A percentile compares a stretch with the other conserved stretches of the same genome.
phyloP scores from a whole-genome alignment of 2,329 filamentous ascomycete species.

The Trichophyton benhamiae region DNA sequence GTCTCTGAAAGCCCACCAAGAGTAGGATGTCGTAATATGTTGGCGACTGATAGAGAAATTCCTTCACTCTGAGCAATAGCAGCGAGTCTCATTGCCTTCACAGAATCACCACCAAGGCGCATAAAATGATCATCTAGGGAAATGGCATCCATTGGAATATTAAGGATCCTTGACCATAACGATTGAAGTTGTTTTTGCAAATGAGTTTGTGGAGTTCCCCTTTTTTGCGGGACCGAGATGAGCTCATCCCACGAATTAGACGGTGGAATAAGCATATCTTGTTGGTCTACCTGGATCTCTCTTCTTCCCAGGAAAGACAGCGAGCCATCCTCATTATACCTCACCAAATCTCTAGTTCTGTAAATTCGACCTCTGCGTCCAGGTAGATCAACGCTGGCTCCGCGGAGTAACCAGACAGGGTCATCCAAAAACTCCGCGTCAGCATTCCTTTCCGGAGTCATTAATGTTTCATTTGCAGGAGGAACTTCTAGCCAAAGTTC shows the following conservation, averaged over 20 bases:
- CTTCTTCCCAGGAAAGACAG: slow-evolving; percentile 16
- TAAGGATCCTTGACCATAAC: slow-evolving; percentile 9
- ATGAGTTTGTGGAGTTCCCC: not conserved
- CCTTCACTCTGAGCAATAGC: slow-evolving; percentile 13
- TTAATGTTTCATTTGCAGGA: slow-evolving; percentile 26
- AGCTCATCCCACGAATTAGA: too few relatives aligned
- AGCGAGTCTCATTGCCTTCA: slow-evolving; percentile 18
- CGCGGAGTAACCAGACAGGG: slow-evolving; percentile 13
- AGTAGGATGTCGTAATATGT: slow-evolving; percentile 16
- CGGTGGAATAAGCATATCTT: slow-evolving; percentile 9
- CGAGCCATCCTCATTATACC: slow-evolving; percentile 13
- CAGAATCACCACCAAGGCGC: slow-evolving; percentile 15
- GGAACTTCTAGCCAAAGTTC: slow-evolving; percentile 31
- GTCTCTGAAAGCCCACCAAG: too few relatives aligned
- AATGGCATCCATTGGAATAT: slow-evolving; percentile 4
- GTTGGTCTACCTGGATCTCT: slow-evolving; percentile 45
- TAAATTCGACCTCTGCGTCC: slow-evolving; percentile 10
- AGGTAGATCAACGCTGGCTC: not conserved
- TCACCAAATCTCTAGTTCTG: slow-evolving; percentile 17
- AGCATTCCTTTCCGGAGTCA: slow-evolving; percentile 17
- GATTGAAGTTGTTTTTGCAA: slow-evolving; percentile 7
- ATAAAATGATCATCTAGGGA: slow-evolving; percentile 15
- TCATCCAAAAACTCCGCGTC: slow-evolving; percentile 12
- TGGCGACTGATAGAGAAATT: slow-evolving; percentile 14
- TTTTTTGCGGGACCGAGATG: too few relatives aligned